Evolutionary conservation across 2,329 filamentous ascomycete species (phyloP).

Genomic region (Fusarium sp.): DNA sequence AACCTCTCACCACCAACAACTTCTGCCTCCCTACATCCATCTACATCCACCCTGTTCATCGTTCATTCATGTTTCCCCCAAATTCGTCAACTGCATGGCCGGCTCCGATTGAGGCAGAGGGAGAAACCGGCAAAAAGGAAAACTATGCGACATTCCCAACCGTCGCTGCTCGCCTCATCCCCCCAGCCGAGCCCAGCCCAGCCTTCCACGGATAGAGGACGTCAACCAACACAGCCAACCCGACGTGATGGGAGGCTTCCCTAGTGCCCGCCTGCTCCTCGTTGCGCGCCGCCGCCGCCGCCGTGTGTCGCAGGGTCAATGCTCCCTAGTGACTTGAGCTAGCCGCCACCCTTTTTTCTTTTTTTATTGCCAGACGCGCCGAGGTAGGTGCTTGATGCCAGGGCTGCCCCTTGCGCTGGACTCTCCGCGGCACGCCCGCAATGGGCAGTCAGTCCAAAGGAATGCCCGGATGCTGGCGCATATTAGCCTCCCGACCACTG

Average conservation of each 20-base stretch:
- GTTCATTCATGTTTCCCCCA: not conserved
- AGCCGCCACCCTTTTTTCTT: slow-evolving; percentile 4
- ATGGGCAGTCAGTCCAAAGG: slow-evolving; percentile 10
- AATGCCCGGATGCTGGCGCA: slow-evolving; percentile 28
- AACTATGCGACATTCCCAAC: not conserved
- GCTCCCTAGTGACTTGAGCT: slow-evolving; percentile 7
- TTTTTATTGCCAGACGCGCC: slow-evolving; percentile 5
- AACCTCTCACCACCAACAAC: not conserved
- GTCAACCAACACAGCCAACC: slow-evolving; percentile 22
- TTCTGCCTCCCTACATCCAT: not conserved
- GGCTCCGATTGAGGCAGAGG: not conserved
- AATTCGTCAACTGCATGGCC: not conserved
- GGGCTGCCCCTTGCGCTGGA: slow-evolving; percentile 20
- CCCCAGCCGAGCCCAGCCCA: not conserved
- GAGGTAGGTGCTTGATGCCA: slow-evolving; percentile 1
- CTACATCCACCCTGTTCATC: not conserved
- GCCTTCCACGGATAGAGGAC: not conserved
- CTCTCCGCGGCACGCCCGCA: slow-evolving; percentile 1
- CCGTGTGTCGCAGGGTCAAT: slow-evolving; percentile 8
- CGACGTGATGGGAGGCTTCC: slow-evolving; percentile 38
- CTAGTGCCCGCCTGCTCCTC: slow-evolving; percentile 41
- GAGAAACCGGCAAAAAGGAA: slow-evolving; percentile 12
- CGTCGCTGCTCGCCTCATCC: not conserved
- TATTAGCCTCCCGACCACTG: slow-evolving; percentile 3
- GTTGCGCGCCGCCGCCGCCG: slow-evolving; percentile 19